Evolutionary conservation across 352 stramenopile genomes (phyloP).

Genomic region (Phytopythium vexans): DNA sequence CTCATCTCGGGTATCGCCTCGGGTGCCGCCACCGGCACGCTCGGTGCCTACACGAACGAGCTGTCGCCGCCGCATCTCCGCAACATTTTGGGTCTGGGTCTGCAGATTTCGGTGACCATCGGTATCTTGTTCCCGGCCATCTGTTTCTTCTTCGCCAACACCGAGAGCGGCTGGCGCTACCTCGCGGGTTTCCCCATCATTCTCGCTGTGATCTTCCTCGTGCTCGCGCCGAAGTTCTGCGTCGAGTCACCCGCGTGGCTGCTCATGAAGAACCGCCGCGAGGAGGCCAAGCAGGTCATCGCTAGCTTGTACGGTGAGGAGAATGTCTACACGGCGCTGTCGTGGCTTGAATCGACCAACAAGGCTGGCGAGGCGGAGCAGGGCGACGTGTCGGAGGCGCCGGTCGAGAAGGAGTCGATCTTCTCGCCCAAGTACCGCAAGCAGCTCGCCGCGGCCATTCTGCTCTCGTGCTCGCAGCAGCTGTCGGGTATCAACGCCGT

Average conservation of each 20-base stretch:
- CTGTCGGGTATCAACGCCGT: conserved; percentile 29
- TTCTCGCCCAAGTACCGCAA: conserved; percentile 22
- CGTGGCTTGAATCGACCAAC: conserved; percentile 16
- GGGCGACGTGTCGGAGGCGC: conserved; percentile 3
- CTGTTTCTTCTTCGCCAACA: no score
- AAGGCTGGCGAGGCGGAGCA: conserved; percentile 8
- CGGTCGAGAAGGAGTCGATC: conserved; percentile 21
- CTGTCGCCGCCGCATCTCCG: no score
- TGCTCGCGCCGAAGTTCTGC: no score
- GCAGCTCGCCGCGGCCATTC: conserved; percentile 10
- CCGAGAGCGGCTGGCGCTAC: no score
- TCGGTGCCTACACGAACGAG: conserved; percentile 25
- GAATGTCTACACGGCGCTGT: conserved; percentile 13
- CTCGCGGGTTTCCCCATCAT: no score
- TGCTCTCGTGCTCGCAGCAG: conserved; percentile 16
- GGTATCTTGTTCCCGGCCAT: no score
- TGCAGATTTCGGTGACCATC: no score
- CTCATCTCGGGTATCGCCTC: conserved; percentile 8
- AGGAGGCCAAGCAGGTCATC: conserved; percentile 14
- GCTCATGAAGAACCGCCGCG: conserved; percentile 12
- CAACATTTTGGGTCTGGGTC: no score
- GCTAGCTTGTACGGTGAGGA: conserved; percentile 15
- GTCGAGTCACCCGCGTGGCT: no score
- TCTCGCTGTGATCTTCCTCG: no score
- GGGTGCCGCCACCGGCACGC: conserved; percentile 9